phyloP scores from a whole-genome alignment of 192 early-diverging fungal genomes.

The Podila minutissima region DNA sequence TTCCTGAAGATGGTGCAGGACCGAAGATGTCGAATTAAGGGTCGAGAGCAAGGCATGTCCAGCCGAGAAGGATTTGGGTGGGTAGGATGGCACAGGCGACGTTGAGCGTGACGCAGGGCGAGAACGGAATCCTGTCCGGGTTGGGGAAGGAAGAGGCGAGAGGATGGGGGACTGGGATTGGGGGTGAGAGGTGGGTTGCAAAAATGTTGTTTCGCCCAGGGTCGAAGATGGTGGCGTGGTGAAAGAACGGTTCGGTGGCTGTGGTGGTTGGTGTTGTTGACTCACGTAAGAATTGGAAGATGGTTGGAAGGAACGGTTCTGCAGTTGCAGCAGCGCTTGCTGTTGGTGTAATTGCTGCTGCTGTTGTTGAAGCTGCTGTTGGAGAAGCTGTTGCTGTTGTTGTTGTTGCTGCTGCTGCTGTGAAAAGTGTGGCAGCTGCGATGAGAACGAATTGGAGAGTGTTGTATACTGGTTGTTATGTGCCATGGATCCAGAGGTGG shows the following conservation, averaged over 20 bases:
- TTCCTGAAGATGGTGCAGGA: constrained; percentile 2
- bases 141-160: constrained; percentile 48
- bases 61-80: constrained; percentile 5
- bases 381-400: constrained; percentile 28
- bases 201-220: background rate
- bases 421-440: constrained; percentile 16
- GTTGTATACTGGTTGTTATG: background rate
- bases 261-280: constrained; percentile 10
- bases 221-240: background rate
- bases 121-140: constrained; percentile 43
- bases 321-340: constrained; percentile 47
- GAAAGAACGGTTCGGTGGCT: constrained; percentile 16
- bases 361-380: constrained; percentile 38
- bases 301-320: constrained; percentile 27
- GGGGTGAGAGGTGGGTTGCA: background rate
- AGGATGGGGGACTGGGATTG: constrained; percentile 22
- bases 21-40: background rate
- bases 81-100: constrained; percentile 13
- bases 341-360: constrained; percentile 18
- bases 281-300: background rate
- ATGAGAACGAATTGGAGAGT: constrained; percentile 7
- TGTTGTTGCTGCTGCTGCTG: constrained; percentile 33
- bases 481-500: constrained; percentile 12
- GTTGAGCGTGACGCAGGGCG: constrained; percentile 47
- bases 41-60: constrained; percentile 3